Evolutionary conservation across 2,329 filamentous ascomycete species (phyloP).

Genomic region (Penicillium sp.): DNA sequence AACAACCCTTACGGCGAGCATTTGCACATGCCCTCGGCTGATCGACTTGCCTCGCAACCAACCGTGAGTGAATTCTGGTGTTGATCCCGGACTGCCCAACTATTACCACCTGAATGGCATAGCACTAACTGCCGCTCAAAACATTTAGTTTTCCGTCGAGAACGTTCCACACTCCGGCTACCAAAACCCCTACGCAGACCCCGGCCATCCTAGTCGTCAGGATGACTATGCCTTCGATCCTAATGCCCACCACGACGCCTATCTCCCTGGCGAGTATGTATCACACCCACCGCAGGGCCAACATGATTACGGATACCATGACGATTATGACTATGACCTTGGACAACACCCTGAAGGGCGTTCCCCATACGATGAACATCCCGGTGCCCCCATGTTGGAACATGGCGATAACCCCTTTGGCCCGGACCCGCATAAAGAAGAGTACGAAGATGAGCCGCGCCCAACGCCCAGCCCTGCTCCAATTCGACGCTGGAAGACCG

Average conservation of each 20-base stretch:
- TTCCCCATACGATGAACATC: conserved; percentile 66
- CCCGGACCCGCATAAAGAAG: conserved; percentile 60
- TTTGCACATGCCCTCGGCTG: conserved; percentile 72
- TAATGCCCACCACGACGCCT: conserved; percentile 83
- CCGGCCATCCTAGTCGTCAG: conserved; percentile 56
- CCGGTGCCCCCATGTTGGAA: conserved; percentile 71
- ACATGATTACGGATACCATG: conserved; percentile 60
- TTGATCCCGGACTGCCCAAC: neutral
- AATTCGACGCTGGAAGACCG: conserved; percentile 93
- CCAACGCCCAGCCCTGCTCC: conserved; percentile 59
- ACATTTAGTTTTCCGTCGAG: conserved; percentile 68
- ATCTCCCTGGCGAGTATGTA: conserved; percentile 59
- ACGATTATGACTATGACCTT: conserved; percentile 55
- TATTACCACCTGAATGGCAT: neutral
- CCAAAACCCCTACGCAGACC: conserved; percentile 63
- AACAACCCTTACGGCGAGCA: conserved; percentile 48
- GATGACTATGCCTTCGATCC: conserved; percentile 78
- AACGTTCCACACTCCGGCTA: conserved; percentile 67
- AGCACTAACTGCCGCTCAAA: conserved; percentile 11
- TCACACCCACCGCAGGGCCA: conserved; percentile 70
- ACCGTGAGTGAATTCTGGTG: conserved; percentile 63
- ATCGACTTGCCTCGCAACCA: conserved; percentile 80
- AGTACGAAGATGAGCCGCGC: conserved; percentile 48
- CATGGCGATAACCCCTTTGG: conserved; percentile 66
- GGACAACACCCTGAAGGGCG: conserved; percentile 59